Conservation (phyloP, 805 yeast genomes). For the Alloascoidea hylecoeti region DNA sequence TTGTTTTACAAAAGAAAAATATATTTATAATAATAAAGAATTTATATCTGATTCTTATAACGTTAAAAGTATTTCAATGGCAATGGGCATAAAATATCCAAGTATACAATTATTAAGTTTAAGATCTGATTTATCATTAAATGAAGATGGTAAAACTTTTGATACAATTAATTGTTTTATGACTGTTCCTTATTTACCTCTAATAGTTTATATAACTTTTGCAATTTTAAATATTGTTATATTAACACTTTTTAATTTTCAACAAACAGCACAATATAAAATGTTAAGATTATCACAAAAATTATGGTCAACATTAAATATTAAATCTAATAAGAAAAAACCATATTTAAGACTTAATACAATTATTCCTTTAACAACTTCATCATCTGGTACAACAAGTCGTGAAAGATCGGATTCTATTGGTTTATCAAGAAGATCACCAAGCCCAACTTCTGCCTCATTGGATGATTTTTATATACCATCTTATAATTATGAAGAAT, state of each 20-base stretch:
- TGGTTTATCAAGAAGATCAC: no score
- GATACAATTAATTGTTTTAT: not conserved
- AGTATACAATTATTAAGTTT: constrained; percentile 48
- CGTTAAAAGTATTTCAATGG: constrained; percentile 71
- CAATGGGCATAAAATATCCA: constrained; percentile 61
- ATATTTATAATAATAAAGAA: not conserved
- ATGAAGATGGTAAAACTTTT: not conserved
- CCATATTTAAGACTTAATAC: no score
- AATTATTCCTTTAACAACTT: no score
- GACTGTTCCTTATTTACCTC: constrained; percentile 1
- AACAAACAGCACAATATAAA: no score
- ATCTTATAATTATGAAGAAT: no score
- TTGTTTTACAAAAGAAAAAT: constrained; percentile 33
- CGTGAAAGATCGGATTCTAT: no score
- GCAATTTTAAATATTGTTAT: not conserved
- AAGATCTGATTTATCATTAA: not conserved
- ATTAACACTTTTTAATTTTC: not conserved
- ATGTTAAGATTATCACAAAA: no score
- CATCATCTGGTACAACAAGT: no score
- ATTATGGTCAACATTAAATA: no score
- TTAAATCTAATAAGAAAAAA: no score
- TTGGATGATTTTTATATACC: no score
- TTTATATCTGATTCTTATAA: constrained; percentile 45
- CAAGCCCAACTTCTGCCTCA: no score
- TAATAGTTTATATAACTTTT: not conserved